Base-by-base conservation (phyloP, 2,329 filamentous ascomycete genomes). In the Penicillium sp. region DNA sequence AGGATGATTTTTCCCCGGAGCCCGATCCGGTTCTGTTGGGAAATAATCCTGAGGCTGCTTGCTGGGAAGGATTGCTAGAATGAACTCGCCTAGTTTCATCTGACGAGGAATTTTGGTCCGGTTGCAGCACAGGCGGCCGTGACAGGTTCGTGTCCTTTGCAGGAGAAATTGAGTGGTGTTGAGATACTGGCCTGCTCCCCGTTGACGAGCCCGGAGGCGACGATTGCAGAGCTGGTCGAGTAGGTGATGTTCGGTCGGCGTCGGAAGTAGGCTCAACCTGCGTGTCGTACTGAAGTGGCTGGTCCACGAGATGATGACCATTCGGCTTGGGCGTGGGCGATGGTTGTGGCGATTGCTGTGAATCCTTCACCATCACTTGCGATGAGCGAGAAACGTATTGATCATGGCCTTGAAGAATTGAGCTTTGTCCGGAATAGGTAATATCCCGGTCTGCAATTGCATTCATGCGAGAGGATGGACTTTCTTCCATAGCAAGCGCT, bases 321-420 rank as follows among this genome's bases (percentile, higher is more conserved):
- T 53, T 47, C 35, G 47, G 50, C 8, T 54, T 56, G 2, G 66
- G 67, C 8, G 69, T 57, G 1, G 66, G 66, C 10, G 69, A 68
- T 31, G 61, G 60, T 44, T 67, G 67, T 2, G 68, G 67, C 24
- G 69, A 69, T 36, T 63, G 64, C 46, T 73, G 70, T 31, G 70
- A 73, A 54, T 73, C 68, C 51, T 66, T 70, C 14, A 73, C 67
- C 41, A 71, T 63, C 3, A 66, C 49, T 43, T 71, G 69, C n/a
- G 68, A 71, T 18, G 67, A 68, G 16, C 50, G 57, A 38, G 44
- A 16, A 5, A 44, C 33, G n/a, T 58, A 28, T 11, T 52, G 55
- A 18, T 56, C 54, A 31, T 40, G 30, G 11, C 28, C 45, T 10
- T 44, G 35, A 10, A 51, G 31, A 22, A 39, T 55, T 2, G 40